phyloP scores from a whole-genome alignment of 306 rosid species.

The Castanea mollissima region DNA sequence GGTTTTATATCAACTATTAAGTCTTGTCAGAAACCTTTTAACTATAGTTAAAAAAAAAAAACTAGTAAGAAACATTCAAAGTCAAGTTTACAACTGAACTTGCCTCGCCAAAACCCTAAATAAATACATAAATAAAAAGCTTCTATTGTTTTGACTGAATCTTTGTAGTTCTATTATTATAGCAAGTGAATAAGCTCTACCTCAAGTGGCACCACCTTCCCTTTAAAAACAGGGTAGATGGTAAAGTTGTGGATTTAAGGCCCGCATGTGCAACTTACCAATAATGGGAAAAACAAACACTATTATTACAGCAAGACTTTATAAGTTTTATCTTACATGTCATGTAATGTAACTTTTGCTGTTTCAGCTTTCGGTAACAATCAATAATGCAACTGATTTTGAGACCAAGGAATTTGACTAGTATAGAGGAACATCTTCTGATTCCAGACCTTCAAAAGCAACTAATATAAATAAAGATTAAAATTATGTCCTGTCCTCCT shows the following conservation, averaged over 20 bases:
- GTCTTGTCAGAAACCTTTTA: constrained; percentile 1
- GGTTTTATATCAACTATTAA: neutral
- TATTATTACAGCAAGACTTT: neutral
- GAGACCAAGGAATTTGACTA: neutral
- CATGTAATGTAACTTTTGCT: neutral
- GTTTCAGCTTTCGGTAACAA: neutral
- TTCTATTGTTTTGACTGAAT: neutral
- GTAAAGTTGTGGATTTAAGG: neutral
- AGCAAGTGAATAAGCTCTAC: neutral
- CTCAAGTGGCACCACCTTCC: neutral
- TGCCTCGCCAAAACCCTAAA: too few species aligned
- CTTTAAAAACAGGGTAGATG: neutral
- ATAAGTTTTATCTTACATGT: neutral
- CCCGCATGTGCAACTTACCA: neutral
- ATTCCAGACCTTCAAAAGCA: neutral
- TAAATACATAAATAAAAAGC: neutral
- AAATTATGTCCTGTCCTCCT: neutral
- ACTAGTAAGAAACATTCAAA: neutral
- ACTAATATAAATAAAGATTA: neutral
- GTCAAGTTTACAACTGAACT: neutral
- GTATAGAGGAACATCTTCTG: neutral
- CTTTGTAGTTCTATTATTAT: neutral
- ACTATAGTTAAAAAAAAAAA: neutral
- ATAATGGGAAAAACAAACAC: neutral
- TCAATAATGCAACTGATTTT: neutral